Evolutionary conservation across 2,329 filamentous ascomycete species (phyloP), one percentile per base, ranked within the genome.

Genomic region (Exserohilum turcica): DNA sequence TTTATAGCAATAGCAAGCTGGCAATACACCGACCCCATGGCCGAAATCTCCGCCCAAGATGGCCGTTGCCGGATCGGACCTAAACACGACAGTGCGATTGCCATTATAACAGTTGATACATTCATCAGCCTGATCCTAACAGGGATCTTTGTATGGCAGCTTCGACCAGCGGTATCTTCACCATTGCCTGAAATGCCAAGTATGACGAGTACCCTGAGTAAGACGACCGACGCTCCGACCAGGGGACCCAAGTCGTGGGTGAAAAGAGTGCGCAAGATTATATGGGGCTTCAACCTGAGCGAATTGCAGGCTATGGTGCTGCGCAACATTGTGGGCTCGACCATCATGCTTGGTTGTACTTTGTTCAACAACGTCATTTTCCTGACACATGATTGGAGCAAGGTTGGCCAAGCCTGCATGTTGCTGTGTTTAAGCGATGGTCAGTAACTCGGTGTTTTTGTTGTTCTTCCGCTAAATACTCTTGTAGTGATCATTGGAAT

Each of bases 341-440:
- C 67, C 3, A 49, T 72, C 12, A 64, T 76, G 16, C 51, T 77
- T 18, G 33, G 70, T 2, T 65, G 67, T 21, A 76, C 74, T 2
- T 54, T 74, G 4, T 56, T 63, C 28, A 76, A 76, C 52, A 64
- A 76, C 6, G 61, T 53, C 1, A 46, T 76, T 6, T 65, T 74
- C 19, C 61, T 68, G 16, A 54, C 32, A 12, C 61, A 66, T 39
- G 36, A 49, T 2, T 69, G 66, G 1, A 62, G 66, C n/a, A 65
- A 69, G 38, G 59, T 65, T 16, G 70, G 68, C 3, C 75, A 74
- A 60, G 56, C 71, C 2, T 77, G 75, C 46, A 71, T 74, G 36
- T 59, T 68, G 2, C 65, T 73, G 19, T 77, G 75, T 49, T 64
- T 72, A 3, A 57, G 71, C 32, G 75, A 77, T 53, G 65, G 75